phyloP scores from a whole-genome alignment of 345 rosid genomes.

The Ricinus communis region DNA sequence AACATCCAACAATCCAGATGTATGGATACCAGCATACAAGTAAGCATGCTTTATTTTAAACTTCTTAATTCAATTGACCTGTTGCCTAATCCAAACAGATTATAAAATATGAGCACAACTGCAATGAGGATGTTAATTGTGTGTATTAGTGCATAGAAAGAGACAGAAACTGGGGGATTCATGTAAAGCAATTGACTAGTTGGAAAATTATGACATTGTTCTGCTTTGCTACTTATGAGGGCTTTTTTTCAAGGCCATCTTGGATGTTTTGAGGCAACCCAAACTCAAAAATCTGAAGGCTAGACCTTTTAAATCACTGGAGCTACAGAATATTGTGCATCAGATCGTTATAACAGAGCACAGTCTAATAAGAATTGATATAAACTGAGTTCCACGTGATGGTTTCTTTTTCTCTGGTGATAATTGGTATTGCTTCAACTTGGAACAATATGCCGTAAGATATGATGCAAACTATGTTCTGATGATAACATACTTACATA shows the following conservation, averaged over 20 bases:
- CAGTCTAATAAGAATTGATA: not conserved
- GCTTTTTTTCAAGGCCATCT: not conserved
- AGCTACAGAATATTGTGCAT: not conserved
- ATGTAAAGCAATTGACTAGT: not conserved
- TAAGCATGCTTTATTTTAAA: conserved; percentile 36
- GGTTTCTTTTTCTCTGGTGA: not conserved
- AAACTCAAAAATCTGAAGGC: not conserved
- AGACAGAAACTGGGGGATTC: not conserved
- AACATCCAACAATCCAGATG: conserved; percentile 98
- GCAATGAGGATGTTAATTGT: not conserved
- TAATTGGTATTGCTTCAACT: not conserved
- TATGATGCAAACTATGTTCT: not conserved
- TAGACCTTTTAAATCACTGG: not conserved
- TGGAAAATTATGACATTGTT: not conserved
- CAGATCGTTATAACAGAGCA: not conserved
- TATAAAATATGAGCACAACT: not conserved
- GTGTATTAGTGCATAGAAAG: not conserved
- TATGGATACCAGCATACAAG: conserved; percentile 98
- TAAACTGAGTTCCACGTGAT: not conserved
- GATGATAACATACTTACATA: not conserved
- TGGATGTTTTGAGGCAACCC: not conserved
- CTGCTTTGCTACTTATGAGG: not conserved
- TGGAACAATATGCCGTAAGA: not conserved
- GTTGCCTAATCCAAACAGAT: conserved; percentile 6
- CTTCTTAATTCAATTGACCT: not conserved